Base-by-base conservation (phyloP, 2,329 filamentous ascomycete species). In the Exophiala bonariae region DNA sequence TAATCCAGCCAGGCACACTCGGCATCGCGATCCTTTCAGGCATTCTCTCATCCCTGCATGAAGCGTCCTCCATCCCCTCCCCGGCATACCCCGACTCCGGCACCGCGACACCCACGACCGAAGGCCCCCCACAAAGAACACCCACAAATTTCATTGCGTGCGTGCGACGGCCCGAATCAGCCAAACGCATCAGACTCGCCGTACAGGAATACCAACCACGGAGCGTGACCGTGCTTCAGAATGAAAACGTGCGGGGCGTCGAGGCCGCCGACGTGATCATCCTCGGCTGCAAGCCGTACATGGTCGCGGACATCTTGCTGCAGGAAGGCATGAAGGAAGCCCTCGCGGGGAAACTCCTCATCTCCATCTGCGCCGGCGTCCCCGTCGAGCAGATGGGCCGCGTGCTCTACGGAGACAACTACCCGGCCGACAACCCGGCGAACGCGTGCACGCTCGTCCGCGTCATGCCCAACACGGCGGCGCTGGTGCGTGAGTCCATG, bases 391-490 rank as follows among this genome's bases (percentile, higher is more conserved):
- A 90, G 60, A 82, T 95, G 54, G 79, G 67, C 74, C 52, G 68
- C 71, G 56, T 66, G 71, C 13, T 57, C 8, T 56, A 57, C 41
- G 47, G 68, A 70, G 45, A 72, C 74, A 45, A 73, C 46, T 48
- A 74, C 20, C 70, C 74, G 31, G 86, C 44, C 13, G 31, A 81
- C 66, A 74, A 41, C 44, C 36, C 53, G 41, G 50, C 56, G 26
- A 57, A 68, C 42, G 34, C 64, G 57, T 70, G 65, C 50, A 61
- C 79, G 33, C 77, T 93, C 35, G 83, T 95, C 3, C 78, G 89
- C 23, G 88, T 86, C 44, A 89, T 95, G 81, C 89, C 89, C 58
- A 95, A 95, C 72, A 91, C 87, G 0, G 88, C 89, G 9, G 83
- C 84, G 19, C 77, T 87, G 39, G 85, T 95, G 48, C 74, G 87